Evolutionary conservation across 2,329 filamentous ascomycete species (phyloP).

Genomic region (Whalleya microplaca): DNA sequence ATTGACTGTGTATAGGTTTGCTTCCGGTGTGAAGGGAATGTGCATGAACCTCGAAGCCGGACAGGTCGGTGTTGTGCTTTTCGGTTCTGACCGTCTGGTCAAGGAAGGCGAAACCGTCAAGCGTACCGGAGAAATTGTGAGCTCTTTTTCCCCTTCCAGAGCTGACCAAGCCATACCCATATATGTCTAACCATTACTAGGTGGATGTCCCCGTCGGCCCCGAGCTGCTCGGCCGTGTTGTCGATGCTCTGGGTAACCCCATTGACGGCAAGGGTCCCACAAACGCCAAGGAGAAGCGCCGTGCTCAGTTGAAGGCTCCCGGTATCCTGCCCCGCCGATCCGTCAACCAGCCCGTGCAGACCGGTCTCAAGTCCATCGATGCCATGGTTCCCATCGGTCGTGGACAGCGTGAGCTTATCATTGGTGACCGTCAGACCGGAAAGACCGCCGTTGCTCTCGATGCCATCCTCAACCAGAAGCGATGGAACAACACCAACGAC

Average conservation of each 20-base stretch:
- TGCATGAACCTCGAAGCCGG: slow-evolving; percentile 99
- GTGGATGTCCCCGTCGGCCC: slow-evolving; percentile 94
- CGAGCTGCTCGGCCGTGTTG: slow-evolving; percentile 94
- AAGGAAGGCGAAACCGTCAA: slow-evolving; percentile 99
- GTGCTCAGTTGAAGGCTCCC: slow-evolving; percentile 98
- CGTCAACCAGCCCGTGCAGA: slow-evolving; percentile 99
- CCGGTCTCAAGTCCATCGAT: slow-evolving; percentile 98
- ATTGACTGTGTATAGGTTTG: slow-evolving; percentile 69
- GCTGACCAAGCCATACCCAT: slow-evolving; percentile 1
- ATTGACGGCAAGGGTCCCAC: slow-evolving; percentile 99
- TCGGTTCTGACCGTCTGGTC: slow-evolving; percentile 99
- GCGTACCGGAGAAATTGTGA: slow-evolving; percentile 98
- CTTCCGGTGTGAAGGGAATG: slow-evolving; percentile 99
- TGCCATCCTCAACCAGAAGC: slow-evolving; percentile 98
- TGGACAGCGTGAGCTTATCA: slow-evolving; percentile 99
- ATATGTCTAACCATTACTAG: slow-evolving; percentile 54
- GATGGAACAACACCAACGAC: slow-evolving; percentile 87
- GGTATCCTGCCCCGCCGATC: slow-evolving; percentile 96
- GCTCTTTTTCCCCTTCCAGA: slow-evolving; percentile 42
- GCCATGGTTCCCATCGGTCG: slow-evolving; percentile 99
- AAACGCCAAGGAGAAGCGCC: slow-evolving; percentile 87
- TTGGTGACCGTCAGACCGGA: slow-evolving; percentile 99
- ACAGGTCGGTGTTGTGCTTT: slow-evolving; percentile 99
- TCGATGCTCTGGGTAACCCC: slow-evolving; percentile 98
- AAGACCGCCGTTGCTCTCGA: slow-evolving; percentile 99